Evolutionary conservation across 768 basidiomycete genomes (phyloP).

Genomic region (Crepidotus variabilis): DNA sequence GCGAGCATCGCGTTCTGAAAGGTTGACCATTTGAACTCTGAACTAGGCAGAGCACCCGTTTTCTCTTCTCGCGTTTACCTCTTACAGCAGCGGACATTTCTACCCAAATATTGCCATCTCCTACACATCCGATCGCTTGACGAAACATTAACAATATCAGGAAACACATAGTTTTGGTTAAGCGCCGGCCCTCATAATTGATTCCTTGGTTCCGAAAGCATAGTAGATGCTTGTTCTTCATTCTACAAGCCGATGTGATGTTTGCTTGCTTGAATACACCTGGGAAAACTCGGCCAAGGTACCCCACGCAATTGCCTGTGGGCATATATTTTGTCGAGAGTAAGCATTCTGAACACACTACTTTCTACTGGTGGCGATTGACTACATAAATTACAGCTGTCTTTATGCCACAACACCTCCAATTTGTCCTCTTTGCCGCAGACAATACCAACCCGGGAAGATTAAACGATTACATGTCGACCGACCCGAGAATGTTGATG

Average conservation of each 20-base stretch:
- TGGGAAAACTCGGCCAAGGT: slow-evolving; percentile 46
- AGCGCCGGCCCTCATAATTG: not conserved
- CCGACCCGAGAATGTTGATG: slow-evolving; percentile 31
- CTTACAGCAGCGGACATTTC: too few relatives aligned
- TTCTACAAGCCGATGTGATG: slow-evolving; percentile 70
- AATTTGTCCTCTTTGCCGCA: slow-evolving; percentile 66
- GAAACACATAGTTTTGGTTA: not conserved
- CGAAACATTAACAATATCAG: too few relatives aligned
- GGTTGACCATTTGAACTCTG: too few relatives aligned
- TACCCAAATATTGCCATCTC: too few relatives aligned
- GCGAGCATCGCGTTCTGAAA: too few relatives aligned
- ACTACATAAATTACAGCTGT: slow-evolving; percentile 36
- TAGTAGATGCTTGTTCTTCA: slow-evolving; percentile 54
- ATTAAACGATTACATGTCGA: slow-evolving; percentile 70
- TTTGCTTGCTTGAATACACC: slow-evolving; percentile 65
- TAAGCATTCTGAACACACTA: slow-evolving; percentile 29
- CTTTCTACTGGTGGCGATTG: not conserved
- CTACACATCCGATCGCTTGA: too few relatives aligned
- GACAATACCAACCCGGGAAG: slow-evolving; percentile 49
- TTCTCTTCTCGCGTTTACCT: too few relatives aligned
- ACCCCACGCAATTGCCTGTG: slow-evolving; percentile 73
- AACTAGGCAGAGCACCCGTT: too few relatives aligned
- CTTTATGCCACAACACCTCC: slow-evolving; percentile 46
- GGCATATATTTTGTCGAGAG: slow-evolving; percentile 72
- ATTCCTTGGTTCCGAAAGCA: not conserved